These are phyloP conservation scores for Tuber melanosporum DNA, from an alignment of 495 filamentous ascomycete genomes.

Conservation along the genomic window DNA sequence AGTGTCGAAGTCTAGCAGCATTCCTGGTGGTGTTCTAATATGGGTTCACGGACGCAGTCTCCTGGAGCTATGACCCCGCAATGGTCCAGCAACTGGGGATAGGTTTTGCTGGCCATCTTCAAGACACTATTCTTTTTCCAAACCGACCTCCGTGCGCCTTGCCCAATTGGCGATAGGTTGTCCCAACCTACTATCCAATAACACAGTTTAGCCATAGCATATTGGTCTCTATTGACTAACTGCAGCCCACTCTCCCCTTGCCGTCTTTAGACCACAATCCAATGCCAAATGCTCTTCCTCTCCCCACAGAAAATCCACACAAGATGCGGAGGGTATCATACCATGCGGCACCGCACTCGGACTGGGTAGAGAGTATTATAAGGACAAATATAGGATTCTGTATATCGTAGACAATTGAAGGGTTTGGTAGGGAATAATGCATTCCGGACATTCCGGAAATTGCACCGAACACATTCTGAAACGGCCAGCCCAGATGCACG, in stretches of 20 bases:
- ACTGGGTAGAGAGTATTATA: neutral
- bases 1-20: no score
- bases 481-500: neutral
- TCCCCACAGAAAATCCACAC: neutral
- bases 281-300: neutral
- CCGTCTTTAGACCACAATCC: neutral
- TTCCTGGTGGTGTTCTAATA: no score
- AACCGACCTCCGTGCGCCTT: no score
- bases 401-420: neutral
- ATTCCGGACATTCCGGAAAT: neutral
- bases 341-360: neutral
- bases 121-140: no score
- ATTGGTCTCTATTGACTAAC: neutral
- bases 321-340: neutral
- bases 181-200: no score
- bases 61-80: no score
- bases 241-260: neutral
- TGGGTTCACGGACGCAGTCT: no score
- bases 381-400: neutral
- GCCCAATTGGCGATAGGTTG: no score
- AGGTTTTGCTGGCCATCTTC: no score
- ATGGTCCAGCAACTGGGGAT: no score
- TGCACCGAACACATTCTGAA: neutral
- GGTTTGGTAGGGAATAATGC: neutral
- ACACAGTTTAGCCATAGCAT: neutral